Base-by-base conservation (phyloP, 352 stramenopile species). In the Globisporangium heterothallicum region DNA sequence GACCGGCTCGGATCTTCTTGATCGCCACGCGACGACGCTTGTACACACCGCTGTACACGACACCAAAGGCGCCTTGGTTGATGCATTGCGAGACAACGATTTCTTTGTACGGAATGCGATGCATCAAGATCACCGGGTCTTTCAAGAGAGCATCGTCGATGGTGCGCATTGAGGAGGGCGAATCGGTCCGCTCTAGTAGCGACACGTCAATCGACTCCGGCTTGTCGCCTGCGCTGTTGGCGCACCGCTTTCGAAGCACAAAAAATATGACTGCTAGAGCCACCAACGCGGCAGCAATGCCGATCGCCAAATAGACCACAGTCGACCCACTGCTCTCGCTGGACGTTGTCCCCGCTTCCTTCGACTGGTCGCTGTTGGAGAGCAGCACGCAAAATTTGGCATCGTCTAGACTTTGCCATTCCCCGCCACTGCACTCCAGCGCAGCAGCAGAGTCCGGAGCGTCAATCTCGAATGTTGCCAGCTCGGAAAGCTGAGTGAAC, bases 31-130 rank as follows among this genome's bases (percentile, higher is more conserved):
- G 41, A 6, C 54, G 47, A 2, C 49, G 43, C 2, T 55, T 29
- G 49, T 66, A 66, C 0, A 56, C 32, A 9, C 59, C 63, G 9
- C 59, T 54, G 44, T 63, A 68, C 6, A 71, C 63, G 22, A 66
- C 42, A 13, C 63, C 63, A 22, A 58, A 68, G 13, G 54, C 59
- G 5, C 63, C 63, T 24, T 57, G 47, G 18, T 26, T 65, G 18
- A 65, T 38, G 16, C 47, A 49, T 13, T 46, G 19, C 2, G 12
- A 41, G 3, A 57, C 22, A 4, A 22, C n/a, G n/a, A 65, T 51
- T 7, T 56, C 53, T 41, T 38, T 54, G 19, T 43, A 48, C 4
- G 56, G 30, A 24, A 65, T 49, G 1, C 58, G 38, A 4, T 46
- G 52, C 26, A 26, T 55, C 36, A 61, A 43, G 42, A 65, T 53